phyloP scores from a whole-genome alignment of 441 rosid species.

The Pelargonium australe region DNA sequence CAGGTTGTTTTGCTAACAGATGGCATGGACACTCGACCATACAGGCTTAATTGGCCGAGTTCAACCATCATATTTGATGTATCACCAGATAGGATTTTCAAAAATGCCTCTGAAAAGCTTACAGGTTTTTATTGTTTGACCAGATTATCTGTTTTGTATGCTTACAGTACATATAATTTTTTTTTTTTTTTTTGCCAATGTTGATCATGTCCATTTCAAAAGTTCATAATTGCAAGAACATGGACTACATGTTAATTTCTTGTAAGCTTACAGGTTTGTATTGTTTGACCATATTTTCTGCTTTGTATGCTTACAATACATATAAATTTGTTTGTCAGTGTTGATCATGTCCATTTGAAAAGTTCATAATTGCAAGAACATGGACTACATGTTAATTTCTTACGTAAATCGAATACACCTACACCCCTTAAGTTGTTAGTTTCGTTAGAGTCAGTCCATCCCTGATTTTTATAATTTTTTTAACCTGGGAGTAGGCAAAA shows the following conservation, averaged over 20 bases:
- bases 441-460: too few species aligned
- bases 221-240: neutral
- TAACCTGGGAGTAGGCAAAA: too few species aligned
- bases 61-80: slow-evolving; percentile 76
- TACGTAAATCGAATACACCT: too few species aligned
- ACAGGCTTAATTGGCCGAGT: slow-evolving; percentile 81
- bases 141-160: slow-evolving; percentile 11
- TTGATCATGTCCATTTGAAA: neutral
- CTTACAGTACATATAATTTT: too few species aligned
- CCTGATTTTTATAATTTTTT: too few species aligned
- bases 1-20: slow-evolving; percentile 88
- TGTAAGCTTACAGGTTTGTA: slow-evolving; percentile 66
- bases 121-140: slow-evolving; percentile 40
- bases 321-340: too few species aligned
- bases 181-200: too few species aligned
- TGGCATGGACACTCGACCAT: slow-evolving; percentile 95
- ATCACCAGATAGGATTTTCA: slow-evolving; percentile 60
- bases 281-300: slow-evolving; percentile 13
- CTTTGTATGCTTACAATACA: too few species aligned
- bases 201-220: neutral
- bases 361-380: neutral
- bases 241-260: too few species aligned
- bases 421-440: too few species aligned
- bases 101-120: slow-evolving; percentile 52
- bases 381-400: too few species aligned